A percentile compares a stretch with the other conserved stretches of the same genome.
These are phyloP conservation scores for Bauhinia variegata DNA, from an alignment of 306 rosid genomes.

Conservation along the genomic window DNA sequence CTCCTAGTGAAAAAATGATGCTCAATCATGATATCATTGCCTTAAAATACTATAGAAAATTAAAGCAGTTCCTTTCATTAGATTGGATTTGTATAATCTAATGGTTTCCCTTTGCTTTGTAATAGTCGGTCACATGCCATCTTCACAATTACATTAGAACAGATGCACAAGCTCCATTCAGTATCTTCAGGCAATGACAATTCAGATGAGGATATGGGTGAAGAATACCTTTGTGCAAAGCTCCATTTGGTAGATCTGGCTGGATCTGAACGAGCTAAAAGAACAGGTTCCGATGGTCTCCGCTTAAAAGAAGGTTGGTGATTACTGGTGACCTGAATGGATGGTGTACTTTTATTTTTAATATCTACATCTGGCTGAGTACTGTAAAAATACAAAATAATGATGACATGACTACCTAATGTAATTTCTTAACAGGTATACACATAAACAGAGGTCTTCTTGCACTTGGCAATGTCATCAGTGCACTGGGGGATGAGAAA, in stretches of 20 bases:
- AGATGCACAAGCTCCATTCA: slow-evolving; percentile 69
- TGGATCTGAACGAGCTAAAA: slow-evolving; percentile 89
- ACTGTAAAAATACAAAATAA: slow-evolving; percentile 23
- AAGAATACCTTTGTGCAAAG: slow-evolving; percentile 83
- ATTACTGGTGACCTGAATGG: slow-evolving; percentile 24
- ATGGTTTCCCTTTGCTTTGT: slow-evolving; percentile 42
- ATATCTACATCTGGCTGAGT: slow-evolving; percentile 1
- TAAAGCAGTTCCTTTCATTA: slow-evolving; percentile 23
- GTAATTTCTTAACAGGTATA: slow-evolving; percentile 56
- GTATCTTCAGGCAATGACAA: slow-evolving; percentile 58
- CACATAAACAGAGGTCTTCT: slow-evolving; percentile 87
- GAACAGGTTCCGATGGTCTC: slow-evolving; percentile 77
- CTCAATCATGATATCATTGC: slow-evolving; percentile 13
- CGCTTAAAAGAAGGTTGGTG: slow-evolving; percentile 77
- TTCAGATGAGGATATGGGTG: slow-evolving; percentile 77
- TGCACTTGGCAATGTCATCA: slow-evolving; percentile 88
- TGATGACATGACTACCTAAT: slow-evolving; percentile 7
- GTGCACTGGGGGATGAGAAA: slow-evolving; percentile 86
- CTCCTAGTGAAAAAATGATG: slow-evolving; percentile 8
- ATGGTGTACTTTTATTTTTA: slow-evolving; percentile 22
- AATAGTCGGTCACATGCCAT: slow-evolving; percentile 89
- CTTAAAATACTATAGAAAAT: background rate
- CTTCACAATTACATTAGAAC: slow-evolving; percentile 84
- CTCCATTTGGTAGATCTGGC: slow-evolving; percentile 91
- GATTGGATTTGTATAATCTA: slow-evolving; percentile 37